Conservation (phyloP, 805 yeast species). For the Myxozyma kluyveri region DNA sequence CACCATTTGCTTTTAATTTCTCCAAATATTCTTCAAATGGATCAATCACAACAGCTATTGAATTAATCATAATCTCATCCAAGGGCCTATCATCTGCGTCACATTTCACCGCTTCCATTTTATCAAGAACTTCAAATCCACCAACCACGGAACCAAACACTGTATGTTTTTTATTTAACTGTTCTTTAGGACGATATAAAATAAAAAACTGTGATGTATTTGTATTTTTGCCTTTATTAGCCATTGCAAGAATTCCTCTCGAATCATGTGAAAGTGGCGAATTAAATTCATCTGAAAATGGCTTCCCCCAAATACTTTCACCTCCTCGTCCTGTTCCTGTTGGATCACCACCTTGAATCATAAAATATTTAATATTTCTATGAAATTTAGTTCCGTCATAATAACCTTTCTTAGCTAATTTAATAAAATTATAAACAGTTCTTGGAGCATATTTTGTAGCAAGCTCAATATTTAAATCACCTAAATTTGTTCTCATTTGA, state of each 20-base stretch:
- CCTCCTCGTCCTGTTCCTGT: slow-evolving; percentile 40
- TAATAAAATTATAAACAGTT: slow-evolving; percentile 48
- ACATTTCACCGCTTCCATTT: slow-evolving; percentile 40
- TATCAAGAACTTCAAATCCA: slow-evolving; percentile 51
- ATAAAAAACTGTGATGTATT: slow-evolving; percentile 90
- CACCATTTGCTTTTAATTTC: slow-evolving; percentile 17
- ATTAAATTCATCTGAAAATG: slow-evolving; percentile 45
- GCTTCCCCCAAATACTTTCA: slow-evolving; percentile 32
- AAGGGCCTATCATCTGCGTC: slow-evolving; percentile 26
- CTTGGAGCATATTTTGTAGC: slow-evolving; percentile 67
- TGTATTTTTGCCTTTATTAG: slow-evolving; percentile 90
- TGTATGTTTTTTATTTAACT: slow-evolving; percentile 59
- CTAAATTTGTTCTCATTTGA: slow-evolving; percentile 34
- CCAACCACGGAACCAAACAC: slow-evolving; percentile 53
- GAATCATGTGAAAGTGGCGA: slow-evolving; percentile 68
- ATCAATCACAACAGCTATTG: slow-evolving; percentile 25
- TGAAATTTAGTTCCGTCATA: slow-evolving; percentile 37
- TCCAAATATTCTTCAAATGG: slow-evolving; percentile 28
- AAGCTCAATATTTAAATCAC: slow-evolving; percentile 52
- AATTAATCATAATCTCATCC: slow-evolving; percentile 19
- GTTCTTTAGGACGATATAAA: slow-evolving; percentile 71
- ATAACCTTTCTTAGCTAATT: slow-evolving; percentile 45
- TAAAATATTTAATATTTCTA: slow-evolving; percentile 37
- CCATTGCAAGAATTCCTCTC: slow-evolving; percentile 85
- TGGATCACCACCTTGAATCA: slow-evolving; percentile 41